Evolutionary conservation across 2,329 filamentous ascomycete species (phyloP).

Genomic region (Rhexocercosporidium sp.): DNA sequence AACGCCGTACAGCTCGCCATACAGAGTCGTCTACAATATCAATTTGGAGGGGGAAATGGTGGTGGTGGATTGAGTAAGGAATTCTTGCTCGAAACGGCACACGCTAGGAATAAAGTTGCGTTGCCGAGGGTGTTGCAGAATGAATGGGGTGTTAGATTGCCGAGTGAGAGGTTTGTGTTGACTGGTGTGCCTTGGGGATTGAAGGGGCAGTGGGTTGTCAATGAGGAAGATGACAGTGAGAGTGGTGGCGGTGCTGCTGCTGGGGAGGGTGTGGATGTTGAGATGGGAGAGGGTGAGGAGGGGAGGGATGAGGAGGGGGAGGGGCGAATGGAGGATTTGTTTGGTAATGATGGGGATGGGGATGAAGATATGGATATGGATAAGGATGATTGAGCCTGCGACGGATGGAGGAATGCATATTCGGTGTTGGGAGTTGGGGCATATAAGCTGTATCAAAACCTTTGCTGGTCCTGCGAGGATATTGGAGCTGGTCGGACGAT

Average conservation of each 20-base stretch:
- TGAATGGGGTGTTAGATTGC: slow-evolving; percentile 71
- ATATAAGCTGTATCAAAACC: slow-evolving; percentile 5
- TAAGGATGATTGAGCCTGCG: not conserved
- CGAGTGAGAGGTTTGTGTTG: slow-evolving; percentile 71
- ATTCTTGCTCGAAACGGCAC: slow-evolving; percentile 76
- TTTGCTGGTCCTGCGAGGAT: not conserved
- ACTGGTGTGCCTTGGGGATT: slow-evolving; percentile 70
- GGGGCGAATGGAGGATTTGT: slow-evolving; percentile 60
- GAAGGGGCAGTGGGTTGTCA: slow-evolving; percentile 61
- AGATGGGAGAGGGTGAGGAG: slow-evolving; percentile 13
- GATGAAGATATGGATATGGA: slow-evolving; percentile 64
- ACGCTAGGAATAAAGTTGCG: slow-evolving; percentile 69
- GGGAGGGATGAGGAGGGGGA: slow-evolving; percentile 15
- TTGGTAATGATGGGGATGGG: slow-evolving; percentile 58
- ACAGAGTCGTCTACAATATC: slow-evolving; percentile 68
- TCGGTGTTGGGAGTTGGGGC: slow-evolving; percentile 13
- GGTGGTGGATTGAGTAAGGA: slow-evolving; percentile 70
- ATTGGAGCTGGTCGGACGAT: not conserved
- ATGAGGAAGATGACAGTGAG: slow-evolving; percentile 49
- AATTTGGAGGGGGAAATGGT: slow-evolving; percentile 62
- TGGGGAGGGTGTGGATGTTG: slow-evolving; percentile 39
- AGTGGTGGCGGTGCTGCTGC: slow-evolving; percentile 38
- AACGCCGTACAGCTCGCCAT: slow-evolving; percentile 77
- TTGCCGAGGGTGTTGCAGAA: slow-evolving; percentile 66
- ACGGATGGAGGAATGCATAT: not conserved